Conservation (phyloP, 2,329 filamentous ascomycete genomes). For the Aspergillus tanneri region DNA sequence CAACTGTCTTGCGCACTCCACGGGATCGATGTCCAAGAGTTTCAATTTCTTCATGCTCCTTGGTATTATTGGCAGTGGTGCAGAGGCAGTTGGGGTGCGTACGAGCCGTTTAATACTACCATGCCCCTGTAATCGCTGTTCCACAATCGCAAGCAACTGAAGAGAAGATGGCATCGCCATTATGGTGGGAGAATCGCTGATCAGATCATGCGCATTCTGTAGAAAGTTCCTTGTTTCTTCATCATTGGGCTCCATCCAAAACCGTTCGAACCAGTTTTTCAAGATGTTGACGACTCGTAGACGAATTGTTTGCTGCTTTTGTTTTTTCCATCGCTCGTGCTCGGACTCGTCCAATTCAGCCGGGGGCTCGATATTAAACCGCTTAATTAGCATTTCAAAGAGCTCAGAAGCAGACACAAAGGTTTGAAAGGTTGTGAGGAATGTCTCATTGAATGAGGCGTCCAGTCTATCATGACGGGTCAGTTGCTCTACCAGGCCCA, state of each 20-base stretch:
- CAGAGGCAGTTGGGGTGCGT: conserved; percentile 73
- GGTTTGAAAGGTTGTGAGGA: conserved; percentile 87
- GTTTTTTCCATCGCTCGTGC: conserved; percentile 57
- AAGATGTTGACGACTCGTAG: conserved; percentile 93
- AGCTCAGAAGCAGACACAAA: conserved; percentile 84
- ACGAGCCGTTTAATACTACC: conserved; percentile 79
- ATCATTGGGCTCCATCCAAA: conserved; percentile 87
- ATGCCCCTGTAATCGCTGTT: conserved; percentile 79
- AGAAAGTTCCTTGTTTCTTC: conserved; percentile 68
- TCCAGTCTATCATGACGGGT: conserved; percentile 91
- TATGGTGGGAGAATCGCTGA: conserved; percentile 41
- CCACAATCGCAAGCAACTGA: conserved; percentile 75
- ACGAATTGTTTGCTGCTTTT: conserved; percentile 85
- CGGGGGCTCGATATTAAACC: conserved; percentile 47
- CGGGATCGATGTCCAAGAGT: conserved; percentile 88
- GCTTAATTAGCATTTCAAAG: conserved; percentile 81
- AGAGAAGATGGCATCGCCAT: conserved; percentile 49
- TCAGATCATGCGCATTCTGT: conserved; percentile 78
- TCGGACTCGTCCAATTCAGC: background rate
- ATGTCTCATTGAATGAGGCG: conserved; percentile 89
- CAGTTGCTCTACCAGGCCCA: conserved; percentile 86
- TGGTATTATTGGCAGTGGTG: conserved; percentile 82
- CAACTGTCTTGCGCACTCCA: conserved; percentile 88
- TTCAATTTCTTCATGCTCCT: conserved; percentile 98
- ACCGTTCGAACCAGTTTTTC: conserved; percentile 93